Evolutionary conservation across 2,329 filamentous ascomycete genomes (phyloP).

Genomic region (Aspergillus nomiae): DNA sequence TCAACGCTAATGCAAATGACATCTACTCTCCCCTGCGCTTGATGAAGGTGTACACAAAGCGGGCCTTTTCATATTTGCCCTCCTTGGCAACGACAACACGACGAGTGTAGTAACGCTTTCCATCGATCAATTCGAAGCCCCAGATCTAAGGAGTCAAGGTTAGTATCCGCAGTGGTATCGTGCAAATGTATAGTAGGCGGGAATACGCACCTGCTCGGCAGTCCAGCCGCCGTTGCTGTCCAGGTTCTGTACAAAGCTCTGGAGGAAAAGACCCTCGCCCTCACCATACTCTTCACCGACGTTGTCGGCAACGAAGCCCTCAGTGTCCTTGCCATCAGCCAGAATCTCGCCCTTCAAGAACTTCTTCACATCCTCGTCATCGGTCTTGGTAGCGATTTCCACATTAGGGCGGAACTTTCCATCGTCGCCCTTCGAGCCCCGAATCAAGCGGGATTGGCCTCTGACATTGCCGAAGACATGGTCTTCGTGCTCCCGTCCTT

Average conservation of each 20-base stretch:
- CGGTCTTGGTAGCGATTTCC: constrained; percentile 41
- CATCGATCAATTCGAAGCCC: constrained; percentile 49
- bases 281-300: constrained; percentile 45
- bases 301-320: constrained; percentile 62
- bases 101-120: constrained; percentile 44
- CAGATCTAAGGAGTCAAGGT: constrained; percentile 37
- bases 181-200: not conserved
- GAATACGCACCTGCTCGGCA: constrained; percentile 51
- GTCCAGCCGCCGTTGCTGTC: constrained; percentile 53
- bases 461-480: constrained; percentile 75
- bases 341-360: constrained; percentile 45
- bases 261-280: constrained; percentile 47
- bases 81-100: constrained; percentile 45
- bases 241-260: constrained; percentile 53
- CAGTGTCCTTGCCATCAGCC: constrained; percentile 58
- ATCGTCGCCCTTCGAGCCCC: constrained; percentile 37
- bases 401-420: constrained; percentile 38
- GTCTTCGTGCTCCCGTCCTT: constrained; percentile 68
- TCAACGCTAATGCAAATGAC: not conserved
- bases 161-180: constrained; percentile 5
- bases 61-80: constrained; percentile 36
- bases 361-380: constrained; percentile 39
- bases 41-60: constrained; percentile 45
- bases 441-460: constrained; percentile 60
- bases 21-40: not conserved